Evolutionary conservation across 2,329 filamentous ascomycete species (phyloP).

Genomic region (Fonsecaea pedrosoi): DNA sequence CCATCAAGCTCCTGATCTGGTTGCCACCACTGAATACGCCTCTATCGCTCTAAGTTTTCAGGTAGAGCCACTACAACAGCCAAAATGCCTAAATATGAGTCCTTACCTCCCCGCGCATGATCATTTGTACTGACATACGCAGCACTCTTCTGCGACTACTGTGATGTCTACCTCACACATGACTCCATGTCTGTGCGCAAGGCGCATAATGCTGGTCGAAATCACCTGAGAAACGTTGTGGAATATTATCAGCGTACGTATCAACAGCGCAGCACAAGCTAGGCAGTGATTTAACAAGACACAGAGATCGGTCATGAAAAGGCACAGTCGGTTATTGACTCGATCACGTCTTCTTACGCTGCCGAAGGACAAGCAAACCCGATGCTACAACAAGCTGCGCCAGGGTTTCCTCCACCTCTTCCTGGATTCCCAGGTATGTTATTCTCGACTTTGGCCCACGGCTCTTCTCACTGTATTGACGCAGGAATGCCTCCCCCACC

Average conservation of each 20-base stretch:
- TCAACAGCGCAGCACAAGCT: background rate
- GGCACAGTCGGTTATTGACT: constrained; percentile 97
- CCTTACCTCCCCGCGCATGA: constrained; percentile 24
- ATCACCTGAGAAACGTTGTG: constrained; percentile 95
- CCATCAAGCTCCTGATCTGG: background rate
- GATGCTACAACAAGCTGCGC: constrained; percentile 70
- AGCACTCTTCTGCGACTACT: constrained; percentile 90
- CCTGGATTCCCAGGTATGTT: constrained; percentile 68
- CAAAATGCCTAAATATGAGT: constrained; percentile 88
- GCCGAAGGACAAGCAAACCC: constrained; percentile 93
- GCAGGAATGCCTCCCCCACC: constrained; percentile 61
- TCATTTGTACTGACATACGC: constrained; percentile 46
- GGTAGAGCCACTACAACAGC: background rate
- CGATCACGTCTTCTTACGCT: constrained; percentile 93
- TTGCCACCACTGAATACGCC: background rate
- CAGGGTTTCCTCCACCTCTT: constrained; percentile 58
- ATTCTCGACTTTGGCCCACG: background rate
- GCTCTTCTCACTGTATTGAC: background rate
- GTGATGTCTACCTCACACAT: constrained; percentile 99
- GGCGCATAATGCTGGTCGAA: constrained; percentile 94
- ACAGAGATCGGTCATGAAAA: constrained; percentile 97
- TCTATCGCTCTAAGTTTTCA: background rate
- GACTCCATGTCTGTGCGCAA: constrained; percentile 99
- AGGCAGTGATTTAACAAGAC: constrained; percentile 17
- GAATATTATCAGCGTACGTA: constrained; percentile 93